Base-by-base conservation (phyloP, 169 alveolate species). In the Plasmodium fragile region DNA sequence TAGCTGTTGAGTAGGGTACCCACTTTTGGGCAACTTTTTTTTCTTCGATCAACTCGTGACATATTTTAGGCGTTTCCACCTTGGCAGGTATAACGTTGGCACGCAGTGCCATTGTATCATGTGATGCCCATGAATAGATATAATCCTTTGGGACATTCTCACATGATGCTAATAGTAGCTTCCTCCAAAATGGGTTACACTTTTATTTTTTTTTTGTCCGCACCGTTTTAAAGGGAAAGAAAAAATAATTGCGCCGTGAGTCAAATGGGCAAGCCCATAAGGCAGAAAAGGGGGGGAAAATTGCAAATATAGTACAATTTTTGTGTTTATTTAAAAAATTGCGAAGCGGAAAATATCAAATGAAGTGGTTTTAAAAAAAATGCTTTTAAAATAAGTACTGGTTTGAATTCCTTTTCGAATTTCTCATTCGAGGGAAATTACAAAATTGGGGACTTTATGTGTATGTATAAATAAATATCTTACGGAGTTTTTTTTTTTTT, bases 291-390 rank as follows among this genome's bases (percentile, higher is more conserved):
- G 5, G 5, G 5, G 5, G 25, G 25, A 65, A 65, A 22, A 65
- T 0, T 65, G 36, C 75, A 7, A 22, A 8, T 65, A 28, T 65
- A 22, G 30, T 65, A 28, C 36, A 18, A 65, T 8, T 65, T 65
- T 22, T 65, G 39, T 11, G 75, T 28, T 25, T 22, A 65, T 65
- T 65, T 65, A 65, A 18, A 65, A 65, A 65, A 65, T 65, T 5
- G 75, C 41, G 75, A 25, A 65, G 75, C 75, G 75, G 75, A 65
- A 65, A 65, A 65, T 65, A 65, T 65, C 75, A 65, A 28, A 65
- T 65, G 30, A 65, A 65, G 75, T 65, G 39, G 75, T 65, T 10
- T 65, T 65, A 22, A 65, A 65, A 65, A 65, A 65, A 18, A 55
- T 55, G 30, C n/a, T n/a, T 55, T 55, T n/a, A 55, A 4, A 65